phyloP scores from a whole-genome alignment of 306 rosid genomes.

The Rubus idaeus region DNA sequence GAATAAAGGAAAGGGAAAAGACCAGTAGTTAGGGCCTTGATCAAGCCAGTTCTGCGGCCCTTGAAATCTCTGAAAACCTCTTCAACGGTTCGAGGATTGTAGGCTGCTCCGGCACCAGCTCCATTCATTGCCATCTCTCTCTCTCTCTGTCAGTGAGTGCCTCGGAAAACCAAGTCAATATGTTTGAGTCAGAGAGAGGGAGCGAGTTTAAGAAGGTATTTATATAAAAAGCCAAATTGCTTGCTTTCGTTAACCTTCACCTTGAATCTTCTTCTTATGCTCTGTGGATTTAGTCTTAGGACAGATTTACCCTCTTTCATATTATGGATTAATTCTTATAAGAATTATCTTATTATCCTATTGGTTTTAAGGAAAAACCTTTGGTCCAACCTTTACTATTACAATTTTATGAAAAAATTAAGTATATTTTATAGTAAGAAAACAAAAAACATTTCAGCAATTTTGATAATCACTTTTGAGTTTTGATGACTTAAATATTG shows the following conservation, averaged over 20 bases:
- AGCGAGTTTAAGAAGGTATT: background rate
- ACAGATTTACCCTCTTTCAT: too few species aligned
- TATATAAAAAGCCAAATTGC: background rate
- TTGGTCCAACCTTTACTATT: too few species aligned
- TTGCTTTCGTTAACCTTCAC: background rate
- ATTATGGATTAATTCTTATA: too few species aligned
- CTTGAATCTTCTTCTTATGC: background rate
- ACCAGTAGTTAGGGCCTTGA: slow-evolving; percentile 91
- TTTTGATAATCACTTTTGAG: too few species aligned
- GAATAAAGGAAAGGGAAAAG: background rate
- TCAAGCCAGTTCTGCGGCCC: slow-evolving; percentile 77
- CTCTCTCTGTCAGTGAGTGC: background rate
- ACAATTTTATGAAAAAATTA: too few species aligned
- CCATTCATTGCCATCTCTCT: slow-evolving; percentile 47
- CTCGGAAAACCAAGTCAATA: slow-evolving; percentile 19
- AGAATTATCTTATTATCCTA: too few species aligned
- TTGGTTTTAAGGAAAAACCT: too few species aligned
- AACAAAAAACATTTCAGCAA: too few species aligned
- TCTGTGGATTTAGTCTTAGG: too few species aligned
- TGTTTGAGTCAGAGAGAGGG: background rate
- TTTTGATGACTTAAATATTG: too few species aligned
- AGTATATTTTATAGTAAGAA: too few species aligned
- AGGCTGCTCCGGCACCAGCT: slow-evolving; percentile 47
- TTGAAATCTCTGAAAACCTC: slow-evolving; percentile 93
- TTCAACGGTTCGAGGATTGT: slow-evolving; percentile 88